A percentile compares a stretch with the other conserved stretches of the same genome.
Conservation (phyloP, 2,329 filamentous ascomycete genomes). For the Pseudogymnoascus verrucosus region DNA sequence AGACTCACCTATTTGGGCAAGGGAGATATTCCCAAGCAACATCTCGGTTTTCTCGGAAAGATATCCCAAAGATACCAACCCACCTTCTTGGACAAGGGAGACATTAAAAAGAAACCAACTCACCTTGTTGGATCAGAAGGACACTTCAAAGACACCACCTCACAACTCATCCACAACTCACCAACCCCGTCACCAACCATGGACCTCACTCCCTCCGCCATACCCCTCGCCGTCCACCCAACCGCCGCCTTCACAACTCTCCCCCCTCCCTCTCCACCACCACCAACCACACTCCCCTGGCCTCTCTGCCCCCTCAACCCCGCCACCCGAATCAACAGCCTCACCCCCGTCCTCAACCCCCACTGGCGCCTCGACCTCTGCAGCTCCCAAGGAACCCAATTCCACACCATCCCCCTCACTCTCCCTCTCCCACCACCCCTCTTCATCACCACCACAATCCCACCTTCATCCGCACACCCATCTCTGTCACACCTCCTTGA, state of each 20-base stretch:
- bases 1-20: background rate
- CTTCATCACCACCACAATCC: conserved; percentile 51
- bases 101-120: background rate
- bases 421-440: conserved; percentile 38
- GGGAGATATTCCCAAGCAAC: background rate
- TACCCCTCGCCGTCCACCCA: background rate
- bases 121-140: background rate
- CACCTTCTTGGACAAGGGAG: background rate
- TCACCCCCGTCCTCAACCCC: conserved; percentile 36
- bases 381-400: conserved; percentile 49
- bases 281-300: background rate
- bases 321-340: conserved; percentile 52
- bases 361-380: conserved; percentile 54
- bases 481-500: conserved; percentile 21
- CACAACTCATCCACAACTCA: background rate
- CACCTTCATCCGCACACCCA: conserved; percentile 38
- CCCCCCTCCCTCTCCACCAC: background rate
- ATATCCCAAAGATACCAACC: background rate
- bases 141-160: background rate
- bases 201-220: background rate
- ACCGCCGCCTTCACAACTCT: background rate
- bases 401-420: conserved; percentile 48
- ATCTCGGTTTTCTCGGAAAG: background rate
- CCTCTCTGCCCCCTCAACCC: conserved; percentile 44
- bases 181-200: background rate